Evolutionary conservation across 164 flowering plant genomes (phyloP).

Genomic region (Macadamia tetraphylla): DNA sequence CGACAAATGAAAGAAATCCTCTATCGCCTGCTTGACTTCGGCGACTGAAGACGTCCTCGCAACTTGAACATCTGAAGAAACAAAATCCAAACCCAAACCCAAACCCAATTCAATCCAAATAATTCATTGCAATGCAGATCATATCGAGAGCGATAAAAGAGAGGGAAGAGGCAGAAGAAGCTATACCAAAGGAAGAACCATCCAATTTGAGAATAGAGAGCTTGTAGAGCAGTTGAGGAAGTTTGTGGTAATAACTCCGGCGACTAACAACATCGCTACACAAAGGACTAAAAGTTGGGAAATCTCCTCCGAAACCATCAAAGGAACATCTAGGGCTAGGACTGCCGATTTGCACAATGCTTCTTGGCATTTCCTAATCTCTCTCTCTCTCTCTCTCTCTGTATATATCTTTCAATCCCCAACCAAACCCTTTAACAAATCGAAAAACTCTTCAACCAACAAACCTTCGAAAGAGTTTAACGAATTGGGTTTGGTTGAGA

Average conservation of each 20-base stretch:
- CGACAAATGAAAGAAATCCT: conserved; percentile 49
- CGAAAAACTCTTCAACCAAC: background rate
- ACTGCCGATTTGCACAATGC: background rate
- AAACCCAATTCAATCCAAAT: conserved; percentile 4
- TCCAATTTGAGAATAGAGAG: conserved; percentile 79
- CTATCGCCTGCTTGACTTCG: conserved; percentile 72
- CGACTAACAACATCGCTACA: conserved; percentile 15
- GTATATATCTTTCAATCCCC: background rate
- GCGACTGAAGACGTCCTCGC: conserved; percentile 44
- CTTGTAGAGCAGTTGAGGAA: conserved; percentile 49
- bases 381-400: background rate
- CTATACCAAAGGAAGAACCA: conserved; percentile 67
- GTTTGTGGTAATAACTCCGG: conserved; percentile 39
- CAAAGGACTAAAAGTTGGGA: background rate
- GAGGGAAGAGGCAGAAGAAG: background rate
- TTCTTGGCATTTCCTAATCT: background rate
- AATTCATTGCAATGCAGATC: background rate
- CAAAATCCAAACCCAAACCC: background rate
- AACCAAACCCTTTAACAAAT: background rate
- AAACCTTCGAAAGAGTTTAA: background rate
- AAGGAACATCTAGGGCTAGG: background rate
- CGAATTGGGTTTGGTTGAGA: no score
- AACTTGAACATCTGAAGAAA: conserved; percentile 52
- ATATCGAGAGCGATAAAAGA: background rate
- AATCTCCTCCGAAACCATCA: background rate